Evolutionary conservation across 129 eudicot genomes (phyloP).

Genomic region (Erigeron canadensis): DNA sequence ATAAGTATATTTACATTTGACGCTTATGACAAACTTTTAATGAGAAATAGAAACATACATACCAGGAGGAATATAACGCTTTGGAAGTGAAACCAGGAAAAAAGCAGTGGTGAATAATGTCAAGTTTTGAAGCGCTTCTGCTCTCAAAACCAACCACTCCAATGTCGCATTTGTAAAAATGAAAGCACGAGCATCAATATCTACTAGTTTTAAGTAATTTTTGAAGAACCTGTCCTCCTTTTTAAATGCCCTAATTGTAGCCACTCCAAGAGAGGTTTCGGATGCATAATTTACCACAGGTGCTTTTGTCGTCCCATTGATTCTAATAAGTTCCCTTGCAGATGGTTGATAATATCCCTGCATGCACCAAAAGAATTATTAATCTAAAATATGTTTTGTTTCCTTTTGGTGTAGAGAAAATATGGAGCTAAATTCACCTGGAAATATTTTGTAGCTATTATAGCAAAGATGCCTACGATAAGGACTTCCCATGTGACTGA

Average conservation of each 20-base stretch:
- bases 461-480: constrained; percentile 54
- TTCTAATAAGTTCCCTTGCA: constrained; percentile 67
- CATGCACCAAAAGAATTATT: constrained; percentile 8
- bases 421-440: constrained; percentile 41
- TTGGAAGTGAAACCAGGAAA: constrained; percentile 49
- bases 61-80: constrained; percentile 61
- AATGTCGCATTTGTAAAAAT: constrained; percentile 54
- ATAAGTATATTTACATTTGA: neutral
- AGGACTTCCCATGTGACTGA: constrained; percentile 80
- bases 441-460: constrained; percentile 46
- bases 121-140: constrained; percentile 62
- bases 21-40: neutral
- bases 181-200: constrained; percentile 64
- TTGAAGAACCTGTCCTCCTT: constrained; percentile 44
- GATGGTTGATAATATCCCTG: constrained; percentile 64
- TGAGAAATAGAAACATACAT: constrained; percentile 1
- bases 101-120: constrained; percentile 57
- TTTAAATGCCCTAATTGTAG: constrained; percentile 63
- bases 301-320: constrained; percentile 74
- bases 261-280: constrained; percentile 69
- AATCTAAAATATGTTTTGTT: neutral
- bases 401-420: neutral
- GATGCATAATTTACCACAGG: constrained; percentile 67
- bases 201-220: constrained; percentile 53
- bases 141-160: constrained; percentile 68